Evolutionary conservation across 2,329 filamentous ascomycete genomes (phyloP).

Genomic region (Penicillium sp.): DNA sequence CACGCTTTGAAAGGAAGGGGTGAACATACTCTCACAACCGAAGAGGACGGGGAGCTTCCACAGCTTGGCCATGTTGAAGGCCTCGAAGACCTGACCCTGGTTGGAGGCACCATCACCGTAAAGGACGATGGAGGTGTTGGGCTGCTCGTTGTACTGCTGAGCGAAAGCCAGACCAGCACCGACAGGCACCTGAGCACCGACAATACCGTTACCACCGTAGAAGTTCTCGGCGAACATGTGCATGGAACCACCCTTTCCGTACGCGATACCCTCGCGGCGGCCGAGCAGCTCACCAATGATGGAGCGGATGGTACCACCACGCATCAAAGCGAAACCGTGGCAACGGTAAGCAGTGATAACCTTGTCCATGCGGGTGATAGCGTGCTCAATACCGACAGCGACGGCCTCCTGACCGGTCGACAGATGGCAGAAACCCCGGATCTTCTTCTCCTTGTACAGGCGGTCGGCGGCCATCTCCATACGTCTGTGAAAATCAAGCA

Average conservation of each 20-base stretch:
- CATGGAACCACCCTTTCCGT: conserved; percentile 99
- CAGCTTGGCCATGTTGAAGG: conserved; percentile 99
- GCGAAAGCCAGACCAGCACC: conserved; percentile 96
- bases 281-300: conserved; percentile 96
- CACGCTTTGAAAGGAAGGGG: neutral
- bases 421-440: conserved; percentile 98
- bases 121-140: conserved; percentile 82
- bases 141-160: conserved; percentile 86
- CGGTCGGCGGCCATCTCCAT: conserved; percentile 99
- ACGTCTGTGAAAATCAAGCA: conserved; percentile 60
- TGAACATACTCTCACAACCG: conserved; percentile 87
- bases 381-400: conserved; percentile 94
- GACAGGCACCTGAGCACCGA: conserved; percentile 96
- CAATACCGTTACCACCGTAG: conserved; percentile 98
- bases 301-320: conserved; percentile 82
- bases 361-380: conserved; percentile 86
- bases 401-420: conserved; percentile 98
- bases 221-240: conserved; percentile 99
- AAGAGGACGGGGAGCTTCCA: conserved; percentile 97
- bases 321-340: conserved; percentile 98
- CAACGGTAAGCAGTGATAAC: conserved; percentile 98
- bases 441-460: conserved; percentile 99
- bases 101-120: conserved; percentile 99
- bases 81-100: conserved; percentile 99
- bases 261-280: conserved; percentile 92